Evolutionary conservation across 106 monocot species (phyloP).

Genomic region (Narthecium ossifragum): DNA sequence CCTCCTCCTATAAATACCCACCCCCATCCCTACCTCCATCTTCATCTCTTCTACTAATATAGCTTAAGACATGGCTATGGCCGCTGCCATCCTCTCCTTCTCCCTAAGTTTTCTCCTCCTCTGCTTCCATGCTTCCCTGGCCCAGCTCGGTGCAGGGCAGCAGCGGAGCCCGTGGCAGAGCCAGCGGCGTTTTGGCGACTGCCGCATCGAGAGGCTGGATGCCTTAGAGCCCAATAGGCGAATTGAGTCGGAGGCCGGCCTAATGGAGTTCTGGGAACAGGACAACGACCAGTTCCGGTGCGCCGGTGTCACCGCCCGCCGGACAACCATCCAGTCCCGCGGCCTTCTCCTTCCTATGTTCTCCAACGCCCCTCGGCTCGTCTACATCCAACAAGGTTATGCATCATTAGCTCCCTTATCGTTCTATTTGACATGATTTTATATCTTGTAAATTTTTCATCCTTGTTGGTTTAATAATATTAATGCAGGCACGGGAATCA

Average conservation of each 20-base stretch:
- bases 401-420: neutral
- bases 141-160: neutral
- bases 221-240: conserved; percentile 22
- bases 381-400: conserved; percentile 18
- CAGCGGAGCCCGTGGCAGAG: conserved; percentile 1
- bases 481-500: conserved; percentile 8
- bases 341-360: conserved; percentile 17
- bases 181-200: neutral
- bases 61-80: no score
- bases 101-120: no score
- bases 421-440: neutral
- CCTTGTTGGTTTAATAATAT: neutral
- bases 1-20: no score
- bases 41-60: no score
- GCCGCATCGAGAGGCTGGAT: conserved; percentile 16
- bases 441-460: neutral
- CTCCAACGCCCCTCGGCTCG: conserved; percentile 23
- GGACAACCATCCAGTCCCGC: no score
- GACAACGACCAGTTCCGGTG: conserved; percentile 15
- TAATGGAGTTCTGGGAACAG: conserved; percentile 23
- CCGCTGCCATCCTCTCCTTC: no score
- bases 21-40: no score
- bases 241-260: no score
- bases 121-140: no score
- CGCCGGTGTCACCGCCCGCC: conserved; percentile 24